Evolutionary conservation across 2,329 filamentous ascomycete genomes (phyloP).

Genomic region (Nemania abortiva): DNA sequence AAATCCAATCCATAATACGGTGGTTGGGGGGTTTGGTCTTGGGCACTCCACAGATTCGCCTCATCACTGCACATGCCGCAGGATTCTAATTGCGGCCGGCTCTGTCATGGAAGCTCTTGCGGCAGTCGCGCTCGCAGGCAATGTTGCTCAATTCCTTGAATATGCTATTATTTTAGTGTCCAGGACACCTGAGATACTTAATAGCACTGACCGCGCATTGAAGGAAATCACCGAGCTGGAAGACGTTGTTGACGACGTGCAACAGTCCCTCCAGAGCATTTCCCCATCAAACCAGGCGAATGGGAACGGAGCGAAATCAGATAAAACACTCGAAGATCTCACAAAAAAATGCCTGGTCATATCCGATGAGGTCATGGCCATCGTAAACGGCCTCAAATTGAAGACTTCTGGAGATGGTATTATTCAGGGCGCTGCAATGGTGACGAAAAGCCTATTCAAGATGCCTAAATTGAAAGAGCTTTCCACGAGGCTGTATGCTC

Average conservation of each 20-base stretch:
- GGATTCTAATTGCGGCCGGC: neutral
- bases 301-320: neutral
- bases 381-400: neutral
- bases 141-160: slow-evolving; percentile 1
- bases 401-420: neutral
- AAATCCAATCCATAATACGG: neutral
- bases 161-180: neutral
- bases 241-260: neutral
- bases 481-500: neutral
- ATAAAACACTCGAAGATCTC: neutral
- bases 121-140: neutral
- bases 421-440: neutral
- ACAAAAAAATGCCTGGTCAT: neutral
- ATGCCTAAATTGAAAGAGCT: slow-evolving; percentile 1
- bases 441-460: neutral
- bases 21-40: neutral
- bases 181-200: neutral
- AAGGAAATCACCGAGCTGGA: neutral
- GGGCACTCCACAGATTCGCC: neutral
- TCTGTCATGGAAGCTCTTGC: neutral
- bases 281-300: neutral
- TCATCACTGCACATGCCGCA: neutral
- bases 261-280: neutral
- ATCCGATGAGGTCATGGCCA: neutral
- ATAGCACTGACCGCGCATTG: neutral